Evolutionary conservation across 352 stramenopile genomes (phyloP), one percentile per base, ranked within the genome.

Genomic region (Pythium biforme): DNA sequence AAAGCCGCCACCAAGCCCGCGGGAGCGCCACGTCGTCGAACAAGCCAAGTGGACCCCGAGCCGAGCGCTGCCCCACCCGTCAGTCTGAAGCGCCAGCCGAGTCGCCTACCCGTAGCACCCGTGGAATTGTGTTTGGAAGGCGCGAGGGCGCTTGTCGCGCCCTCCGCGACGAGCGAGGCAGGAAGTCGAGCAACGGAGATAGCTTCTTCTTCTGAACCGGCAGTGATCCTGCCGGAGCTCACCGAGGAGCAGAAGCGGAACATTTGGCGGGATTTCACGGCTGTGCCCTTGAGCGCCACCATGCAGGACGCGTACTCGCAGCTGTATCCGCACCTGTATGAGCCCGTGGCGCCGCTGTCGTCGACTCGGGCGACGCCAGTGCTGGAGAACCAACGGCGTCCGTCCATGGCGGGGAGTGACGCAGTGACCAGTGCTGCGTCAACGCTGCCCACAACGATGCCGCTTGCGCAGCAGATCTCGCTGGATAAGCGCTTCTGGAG

Each of bases 401-500:
- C 40, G 40, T 47, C 40, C 19, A 14, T 15, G 14, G 40, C 19
- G 20, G 19, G 15, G 19, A 47, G 40, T 17, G 40, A 34, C 22
- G 19, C 31, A n/a, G n/a, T n/a, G n/a, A n/a, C n/a, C n/a, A n/a
- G n/a, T n/a, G n/a, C n/a, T n/a, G n/a, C n/a, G n/a, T n/a, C n/a
- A n/a, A n/a, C n/a, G n/a, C n/a, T n/a, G n/a, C n/a, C n/a, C n/a
- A n/a, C n/a, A n/a, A n/a, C n/a, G 37, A 43, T 59, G 12, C 41
- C 63, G 9, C 1, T 61, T 10, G 39, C 57, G 22, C 48, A 59
- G 20, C 52, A 69, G 1, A 64, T 82, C 2, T 57, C 75, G 4
- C 53, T 70, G 2, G 59, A 81, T 52, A 74, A 69, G 59, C 78
- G 76, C 52, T 90, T 90, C 56, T 90, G 81, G 81, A 86, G 77